Evolutionary conservation across 352 stramenopile species (phyloP).

Genomic region (Globisporangium mamillatum): DNA sequence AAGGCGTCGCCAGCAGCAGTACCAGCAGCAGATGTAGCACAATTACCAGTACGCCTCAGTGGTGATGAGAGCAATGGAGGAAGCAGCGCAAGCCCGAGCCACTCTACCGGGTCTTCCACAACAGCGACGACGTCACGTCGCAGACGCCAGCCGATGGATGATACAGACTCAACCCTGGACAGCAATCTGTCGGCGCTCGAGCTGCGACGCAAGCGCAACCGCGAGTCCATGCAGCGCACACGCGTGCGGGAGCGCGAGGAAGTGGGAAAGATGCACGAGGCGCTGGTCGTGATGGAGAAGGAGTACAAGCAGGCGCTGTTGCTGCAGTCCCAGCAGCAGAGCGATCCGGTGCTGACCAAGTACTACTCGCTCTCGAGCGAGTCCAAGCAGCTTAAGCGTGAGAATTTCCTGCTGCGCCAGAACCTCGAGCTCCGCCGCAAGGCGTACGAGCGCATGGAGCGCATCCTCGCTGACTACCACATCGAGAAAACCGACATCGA

Average conservation of each 20-base stretch:
- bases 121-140: not conserved
- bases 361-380: slow-evolving; percentile 30
- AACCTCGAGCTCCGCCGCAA: slow-evolving; percentile 33
- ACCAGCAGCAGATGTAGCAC: no score
- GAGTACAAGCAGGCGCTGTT: slow-evolving; percentile 30
- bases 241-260: slow-evolving; percentile 32
- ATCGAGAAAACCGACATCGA: slow-evolving; percentile 28
- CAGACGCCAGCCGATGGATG: not conserved
- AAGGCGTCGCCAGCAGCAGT: not conserved
- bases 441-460: slow-evolving; percentile 39
- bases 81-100: not conserved
- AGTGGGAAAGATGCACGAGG: slow-evolving; percentile 27
- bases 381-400: slow-evolving; percentile 33
- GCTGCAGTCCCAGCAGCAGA: slow-evolving; percentile 16
- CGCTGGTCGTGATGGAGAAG: slow-evolving; percentile 35
- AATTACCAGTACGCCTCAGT: not conserved
- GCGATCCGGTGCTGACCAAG: slow-evolving; percentile 18
- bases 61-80: not conserved
- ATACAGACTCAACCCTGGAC: not conserved
- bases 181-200: slow-evolving; percentile 20
- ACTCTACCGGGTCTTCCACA: not conserved
- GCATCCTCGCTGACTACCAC: slow-evolving; percentile 40
- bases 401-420: slow-evolving; percentile 42
- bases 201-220: slow-evolving; percentile 34
- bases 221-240: slow-evolving; percentile 44